Evolutionary conservation across 768 basidiomycete species (phyloP), one percentile per base, ranked within the genome.

Genomic region (Zangia roseola): DNA sequence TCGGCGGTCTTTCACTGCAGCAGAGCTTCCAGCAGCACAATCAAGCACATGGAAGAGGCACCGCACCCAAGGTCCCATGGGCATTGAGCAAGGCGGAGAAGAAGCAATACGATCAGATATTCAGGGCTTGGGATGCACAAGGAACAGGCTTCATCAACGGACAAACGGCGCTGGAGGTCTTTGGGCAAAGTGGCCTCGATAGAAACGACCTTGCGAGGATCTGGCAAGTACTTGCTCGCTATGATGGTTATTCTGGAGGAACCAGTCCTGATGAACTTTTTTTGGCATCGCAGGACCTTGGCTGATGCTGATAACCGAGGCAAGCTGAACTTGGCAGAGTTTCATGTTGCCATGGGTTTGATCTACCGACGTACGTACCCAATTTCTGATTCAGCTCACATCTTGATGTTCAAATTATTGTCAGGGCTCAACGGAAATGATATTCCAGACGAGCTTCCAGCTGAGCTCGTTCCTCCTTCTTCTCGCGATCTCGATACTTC

Each of bases 301-400:
- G 91, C 94, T 17, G 97, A 99, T 69, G 79, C 82, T 33, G 88
- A 94, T 52, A 92, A 98, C 69, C 85, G 93, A 20, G 97, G 97
- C 20, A 97, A 94, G 68, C 81, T 98, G 40, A 97, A 97, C 58
- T 74, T 95, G 23, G 88, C 91, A 13, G 97, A 98, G 65, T 99
- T 99, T 66, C 93, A 98, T 64, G 90, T 97, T 50, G 97, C 97
- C 0, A 99, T 99, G 95, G 93, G 91, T 44, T 74, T 98, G 46
- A 98, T 99, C 61, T 97, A 94, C 71, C 85, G 97, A 63, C 80
- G 95, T 97, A 72, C 58, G 90, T 81, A 53, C 42, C 39, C 2
- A 19, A 23, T 43, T 23, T 47, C 19, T 16, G 44, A 28, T 40
- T 13, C 4, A 14, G 12, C 8, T 6, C 40, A 19, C 35, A 52